These are phyloP conservation scores for Penicillium concentricum DNA, from an alignment of 2,329 filamentous ascomycete species.

Conservation along the genomic window DNA sequence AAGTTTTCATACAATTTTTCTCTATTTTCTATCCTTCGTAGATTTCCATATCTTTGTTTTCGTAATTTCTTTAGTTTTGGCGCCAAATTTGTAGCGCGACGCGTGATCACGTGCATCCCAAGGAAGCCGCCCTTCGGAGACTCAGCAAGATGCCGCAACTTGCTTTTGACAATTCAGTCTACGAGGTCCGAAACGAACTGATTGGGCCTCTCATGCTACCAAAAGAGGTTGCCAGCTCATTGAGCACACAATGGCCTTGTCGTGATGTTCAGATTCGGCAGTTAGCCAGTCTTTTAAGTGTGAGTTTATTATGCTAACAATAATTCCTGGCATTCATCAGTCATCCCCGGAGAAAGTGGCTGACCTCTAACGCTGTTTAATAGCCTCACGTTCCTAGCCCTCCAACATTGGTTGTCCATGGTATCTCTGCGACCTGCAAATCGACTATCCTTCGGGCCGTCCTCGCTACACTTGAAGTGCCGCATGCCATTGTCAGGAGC, in stretches of 20 bases:
- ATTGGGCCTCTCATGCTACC: constrained; percentile 29
- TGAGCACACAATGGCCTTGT: constrained; percentile 45
- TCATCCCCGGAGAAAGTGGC: neutral
- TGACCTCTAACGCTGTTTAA: neutral
- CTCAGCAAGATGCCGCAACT: constrained; percentile 1
- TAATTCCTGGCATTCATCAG: neutral
- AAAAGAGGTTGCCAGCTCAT: constrained; percentile 32
- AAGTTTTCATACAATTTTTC: neutral
- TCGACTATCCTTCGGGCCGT: constrained; percentile 66
- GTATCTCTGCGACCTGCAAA: constrained; percentile 85
- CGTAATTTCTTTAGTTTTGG: neutral
- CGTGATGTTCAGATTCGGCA: constrained; percentile 44
- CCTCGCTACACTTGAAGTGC: constrained; percentile 58
- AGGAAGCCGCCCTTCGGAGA: constrained; percentile 6
- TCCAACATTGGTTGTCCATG: constrained; percentile 74
- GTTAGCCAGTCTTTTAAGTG: constrained; percentile 42
- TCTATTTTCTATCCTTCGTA: neutral
- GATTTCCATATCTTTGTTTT: too few relatives aligned
- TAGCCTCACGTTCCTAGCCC: constrained; percentile 60
- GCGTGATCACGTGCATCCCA: constrained; percentile 19
- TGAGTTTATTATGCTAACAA: constrained; percentile 24
- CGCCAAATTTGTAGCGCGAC: constrained; percentile 13
- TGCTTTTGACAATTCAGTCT: neutral
- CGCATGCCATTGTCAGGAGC: constrained; percentile 43
- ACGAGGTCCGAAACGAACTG: neutral